Evolutionary conservation across 2,329 filamentous ascomycete species (phyloP).

Genomic region (Phyllosticta ampelicida): DNA sequence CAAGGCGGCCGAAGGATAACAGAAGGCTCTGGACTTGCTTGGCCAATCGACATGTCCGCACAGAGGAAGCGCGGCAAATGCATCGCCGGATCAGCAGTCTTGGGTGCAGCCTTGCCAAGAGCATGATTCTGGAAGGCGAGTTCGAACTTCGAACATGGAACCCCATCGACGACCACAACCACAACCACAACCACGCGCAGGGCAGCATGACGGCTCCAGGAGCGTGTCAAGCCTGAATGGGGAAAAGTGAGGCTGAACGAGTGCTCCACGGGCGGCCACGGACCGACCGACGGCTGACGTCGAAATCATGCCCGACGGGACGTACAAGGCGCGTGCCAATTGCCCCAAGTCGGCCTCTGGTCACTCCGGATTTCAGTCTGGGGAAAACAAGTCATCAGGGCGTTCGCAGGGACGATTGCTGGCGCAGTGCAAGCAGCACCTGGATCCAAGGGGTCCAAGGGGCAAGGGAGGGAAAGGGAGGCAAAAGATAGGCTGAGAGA

Average conservation of each 20-base stretch:
- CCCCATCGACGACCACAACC: too few relatives aligned
- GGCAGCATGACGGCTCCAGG: background rate
- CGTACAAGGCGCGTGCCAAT: background rate
- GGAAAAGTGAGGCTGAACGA: background rate
- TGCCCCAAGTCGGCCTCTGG: background rate
- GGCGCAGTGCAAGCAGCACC: too few relatives aligned
- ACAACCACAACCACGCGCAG: background rate
- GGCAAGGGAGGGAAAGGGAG: background rate
- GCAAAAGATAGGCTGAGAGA: background rate
- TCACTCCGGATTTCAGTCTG: background rate
- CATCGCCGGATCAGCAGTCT: background rate
- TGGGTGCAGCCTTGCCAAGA: background rate
- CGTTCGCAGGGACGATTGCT: too few relatives aligned
- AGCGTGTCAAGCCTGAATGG: background rate
- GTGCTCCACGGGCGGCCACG: background rate
- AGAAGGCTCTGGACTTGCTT: background rate
- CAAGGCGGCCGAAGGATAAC: background rate
- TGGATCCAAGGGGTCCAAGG: background rate
- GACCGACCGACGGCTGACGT: too few relatives aligned
- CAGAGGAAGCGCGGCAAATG: background rate
- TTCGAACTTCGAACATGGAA: too few relatives aligned
- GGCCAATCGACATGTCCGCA: background rate
- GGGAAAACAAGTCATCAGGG: background rate
- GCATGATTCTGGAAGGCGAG: background rate
- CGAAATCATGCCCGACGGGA: background rate